Base-by-base conservation (phyloP, 768 basidiomycete genomes). In the Leccinum fibrillosum region DNA sequence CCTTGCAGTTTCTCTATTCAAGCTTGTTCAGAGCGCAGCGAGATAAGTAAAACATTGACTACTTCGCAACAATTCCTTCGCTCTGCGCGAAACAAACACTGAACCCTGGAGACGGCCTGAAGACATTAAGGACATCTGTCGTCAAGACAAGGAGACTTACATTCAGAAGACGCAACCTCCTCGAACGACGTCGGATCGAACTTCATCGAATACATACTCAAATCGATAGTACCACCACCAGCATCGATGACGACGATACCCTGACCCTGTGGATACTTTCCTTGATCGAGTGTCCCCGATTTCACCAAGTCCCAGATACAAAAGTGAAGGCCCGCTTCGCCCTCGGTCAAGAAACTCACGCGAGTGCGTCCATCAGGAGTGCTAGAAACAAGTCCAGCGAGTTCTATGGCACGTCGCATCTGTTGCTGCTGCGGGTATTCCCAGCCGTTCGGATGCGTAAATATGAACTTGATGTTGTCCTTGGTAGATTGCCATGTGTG, bases 371-470 rank as follows among this genome's bases (percentile, higher is more conserved):
- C 80, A 0, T 66, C 66, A 0, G 56, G 51, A 0, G 65, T 75
- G 49, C 79, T 68, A 0, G 77, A 72, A 28, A 86, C 71, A 4
- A 87, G 73, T 1, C 80, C 80, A 1, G 83, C 84, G 6, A 60
- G 59, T 4, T 81, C 73, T 1, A 82, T 80, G 2, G 84, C 85
- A 37, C 66, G 65, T 1, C 84, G 77, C 73, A 86, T 81, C 58
- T 76, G 70, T 26, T 69, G 68, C 53, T 86, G 86, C 62, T 87
- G 85, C 0, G 64, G 64, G 1, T 81, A 80, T 56, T 80, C 84
- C 86, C 85, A 86, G 0, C 82, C 84, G 55, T 86, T 86, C 1
- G 85, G 85, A 61, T 86, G 84, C 0, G 78, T 77, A 5, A 86
- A 74, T 2, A 86, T 72, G 56, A 80, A 81, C 26, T 82, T 75